Evolutionary conservation across 2,329 filamentous ascomycete genomes (phyloP), one percentile per base, ranked within the genome.

Genomic region (Penicillium italicum): DNA sequence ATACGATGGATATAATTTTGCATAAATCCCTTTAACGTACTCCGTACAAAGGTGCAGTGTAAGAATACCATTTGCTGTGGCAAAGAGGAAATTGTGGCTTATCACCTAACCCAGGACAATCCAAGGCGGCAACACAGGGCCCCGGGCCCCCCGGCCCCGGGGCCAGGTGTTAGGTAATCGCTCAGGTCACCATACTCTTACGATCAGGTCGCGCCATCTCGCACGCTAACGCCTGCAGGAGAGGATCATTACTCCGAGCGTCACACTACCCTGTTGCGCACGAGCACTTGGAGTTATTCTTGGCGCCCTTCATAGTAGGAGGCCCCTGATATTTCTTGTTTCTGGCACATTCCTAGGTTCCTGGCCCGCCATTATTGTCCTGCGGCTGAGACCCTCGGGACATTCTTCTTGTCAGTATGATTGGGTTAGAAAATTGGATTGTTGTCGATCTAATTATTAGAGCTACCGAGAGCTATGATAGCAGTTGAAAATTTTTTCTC

Each of bases 201-300:
- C 55, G 62, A 64, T 62, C 62, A 63, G 61, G 62, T 62, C 57
- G 47, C 47, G 47, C 36, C 47, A 50, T 57, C 62, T 50, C 44
- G 44, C 48, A 46, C 60, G 56, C 62, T 64, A 64, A 55, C 37
- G 36, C 37, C 37, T 34, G 46, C 50, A 43, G 38, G 42, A 56
- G 60, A 45, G 62, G 59, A 64, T 63, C 61, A 55, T 62, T 62
- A 62, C 62, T 54, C 59, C 54, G 59, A 57, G 20, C 24, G 53
- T 57, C 55, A 31, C 34, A 50, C 46, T 47, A 31, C 28, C 22
- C 24, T 31, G 12, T 33, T 43, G 49, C 56, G 42, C 53, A 53
- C 53, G 50, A 53, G 50, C 53, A 46, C 18, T 46, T 33, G 41
- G 52, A 51, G 51, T 57, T 45, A 46, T 53, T 61, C 51, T 50